Evolutionary conservation across 768 basidiomycete species (phyloP).

Genomic region (Nidularia sp.): DNA sequence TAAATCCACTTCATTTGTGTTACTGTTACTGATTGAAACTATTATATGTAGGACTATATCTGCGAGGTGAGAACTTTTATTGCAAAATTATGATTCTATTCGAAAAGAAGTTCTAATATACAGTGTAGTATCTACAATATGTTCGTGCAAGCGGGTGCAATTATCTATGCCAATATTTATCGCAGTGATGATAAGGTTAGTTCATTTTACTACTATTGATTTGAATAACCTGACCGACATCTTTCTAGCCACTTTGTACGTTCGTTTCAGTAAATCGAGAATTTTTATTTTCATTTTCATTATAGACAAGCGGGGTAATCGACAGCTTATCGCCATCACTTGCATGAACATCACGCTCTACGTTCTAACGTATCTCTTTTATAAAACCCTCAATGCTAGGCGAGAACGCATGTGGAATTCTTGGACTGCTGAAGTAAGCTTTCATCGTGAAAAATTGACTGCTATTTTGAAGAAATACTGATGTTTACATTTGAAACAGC

Average conservation of each 20-base stretch:
- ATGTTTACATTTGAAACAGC: constrained; percentile 22
- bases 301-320: constrained; percentile 57
- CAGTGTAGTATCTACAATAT: constrained; percentile 50
- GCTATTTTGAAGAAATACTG: too few species aligned
- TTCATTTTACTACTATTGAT: constrained; percentile 8
- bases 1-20: constrained; percentile 1
- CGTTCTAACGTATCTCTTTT: constrained; percentile 48
- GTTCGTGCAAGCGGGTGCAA: constrained; percentile 55
- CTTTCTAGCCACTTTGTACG: constrained; percentile 27
- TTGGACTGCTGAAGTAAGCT: constrained; percentile 40
- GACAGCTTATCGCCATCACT: constrained; percentile 48
- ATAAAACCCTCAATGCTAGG: constrained; percentile 42
- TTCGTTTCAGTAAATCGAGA: neutral
- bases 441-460: neutral
- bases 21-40: neutral
- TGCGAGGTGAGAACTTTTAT: constrained; percentile 18
- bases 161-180: constrained; percentile 55
- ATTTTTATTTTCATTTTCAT: neutral
- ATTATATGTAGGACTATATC: constrained; percentile 29
- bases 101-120: neutral
- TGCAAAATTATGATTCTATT: neutral
- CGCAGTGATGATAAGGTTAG: constrained; percentile 39
- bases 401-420: constrained; percentile 49
- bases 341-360: constrained; percentile 53
- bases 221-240: neutral